Evolutionary conservation across 2,329 filamentous ascomycete genomes (phyloP).

Genomic region (Fonsecaea nubica): DNA sequence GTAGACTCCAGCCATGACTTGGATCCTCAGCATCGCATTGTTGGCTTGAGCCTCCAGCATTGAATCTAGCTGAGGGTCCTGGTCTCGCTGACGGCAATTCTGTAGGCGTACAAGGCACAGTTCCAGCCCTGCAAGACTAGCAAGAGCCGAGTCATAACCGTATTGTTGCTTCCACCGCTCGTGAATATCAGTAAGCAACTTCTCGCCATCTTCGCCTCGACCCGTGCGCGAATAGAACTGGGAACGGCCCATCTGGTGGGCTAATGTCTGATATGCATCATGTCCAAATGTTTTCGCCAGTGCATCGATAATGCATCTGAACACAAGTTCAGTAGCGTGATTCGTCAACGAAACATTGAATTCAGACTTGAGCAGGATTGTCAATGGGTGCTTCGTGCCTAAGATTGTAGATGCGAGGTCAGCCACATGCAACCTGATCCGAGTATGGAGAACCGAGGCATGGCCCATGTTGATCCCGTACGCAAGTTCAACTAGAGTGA

Average conservation of each 20-base stretch:
- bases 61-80: not conserved
- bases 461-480: conserved; percentile 29
- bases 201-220: conserved; percentile 11
- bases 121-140: conserved; percentile 26
- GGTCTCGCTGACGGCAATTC: not conserved
- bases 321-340: conserved; percentile 25
- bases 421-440: conserved; percentile 25
- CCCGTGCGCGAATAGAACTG: conserved; percentile 29
- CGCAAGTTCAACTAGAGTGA: conserved; percentile 24
- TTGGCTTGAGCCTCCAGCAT: conserved; percentile 20
- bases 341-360: conserved; percentile 13
- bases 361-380: conserved; percentile 20
- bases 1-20: conserved; percentile 21
- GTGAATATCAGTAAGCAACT: conserved; percentile 21
- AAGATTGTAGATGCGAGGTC: conserved; percentile 24
- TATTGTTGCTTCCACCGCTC: conserved; percentile 21
- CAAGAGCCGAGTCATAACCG: conserved; percentile 17
- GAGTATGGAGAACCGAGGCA: conserved; percentile 10
- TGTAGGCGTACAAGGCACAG: conserved; percentile 23
- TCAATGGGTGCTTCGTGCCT: conserved; percentile 21
- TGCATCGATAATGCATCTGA: conserved; percentile 29
- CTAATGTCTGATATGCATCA: conserved; percentile 25
- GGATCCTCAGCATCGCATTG: conserved; percentile 26
- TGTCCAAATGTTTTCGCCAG: conserved; percentile 24
- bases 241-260: conserved; percentile 27